Base-by-base conservation (phyloP, 805 yeast species). In the Candida morakotiae region DNA sequence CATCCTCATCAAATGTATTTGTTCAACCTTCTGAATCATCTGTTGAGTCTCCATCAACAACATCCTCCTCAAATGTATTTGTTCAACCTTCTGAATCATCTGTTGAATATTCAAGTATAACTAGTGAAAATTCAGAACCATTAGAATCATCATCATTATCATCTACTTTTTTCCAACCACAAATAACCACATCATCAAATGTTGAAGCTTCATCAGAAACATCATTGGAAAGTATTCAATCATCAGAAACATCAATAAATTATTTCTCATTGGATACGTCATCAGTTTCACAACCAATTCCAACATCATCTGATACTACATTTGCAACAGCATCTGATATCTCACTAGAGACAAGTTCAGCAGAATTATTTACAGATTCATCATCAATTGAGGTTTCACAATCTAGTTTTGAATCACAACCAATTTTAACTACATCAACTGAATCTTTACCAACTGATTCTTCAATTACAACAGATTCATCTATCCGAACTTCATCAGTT, bases 301-400 rank as follows among this genome's bases (percentile, higher is more conserved):
- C 30, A 17, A 46, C 56, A 37, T 60, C 65, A 64, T 53, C 60
- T 28, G 50, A 49, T 34, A 43, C 37, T 9, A 24, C 37, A 20
- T 26, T 27, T 13, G 37, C 25, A 15, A 13, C 24, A 9, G 30
- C 37, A 20, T 34, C 37, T 23, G 37, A 34, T 14, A 7, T 23
- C 3, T 13, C 32, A 28, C 11, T 29, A 8, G 31, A 34, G 7
- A 14, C 34, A 22, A 22, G n/a, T n/a, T n/a, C n/a, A n/a, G n/a
- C n/a, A n/a, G n/a, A n/a, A n/a, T n/a, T n/a, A n/a, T n/a, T n/a
- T n/a, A n/a, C n/a, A n/a, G n/a, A n/a, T n/a, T n/a, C n/a, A n/a
- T n/a, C n/a, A n/a, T n/a, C n/a, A n/a, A n/a, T n/a, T n/a, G n/a
- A n/a, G n/a, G n/a, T n/a, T n/a, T n/a, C n/a, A n/a, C n/a, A n/a